phyloP scores from a whole-genome alignment of 345 rosid species.

The Sisymbrium altissimum region DNA sequence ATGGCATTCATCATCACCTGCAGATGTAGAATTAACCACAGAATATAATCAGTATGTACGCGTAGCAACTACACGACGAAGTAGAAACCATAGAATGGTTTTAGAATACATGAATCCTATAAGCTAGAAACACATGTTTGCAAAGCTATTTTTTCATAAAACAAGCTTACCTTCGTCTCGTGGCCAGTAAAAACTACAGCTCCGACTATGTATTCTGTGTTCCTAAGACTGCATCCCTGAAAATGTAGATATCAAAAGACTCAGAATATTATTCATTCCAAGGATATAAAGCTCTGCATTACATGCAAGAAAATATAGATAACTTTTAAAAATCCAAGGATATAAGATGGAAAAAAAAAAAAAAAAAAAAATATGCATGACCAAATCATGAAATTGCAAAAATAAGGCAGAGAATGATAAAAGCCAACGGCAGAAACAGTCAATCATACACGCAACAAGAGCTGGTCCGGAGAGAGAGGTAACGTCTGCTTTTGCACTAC shows the following conservation, averaged over 20 bases:
- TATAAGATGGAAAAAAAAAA: not conserved
- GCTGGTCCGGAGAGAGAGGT: slow-evolving; percentile 92
- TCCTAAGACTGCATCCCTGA: slow-evolving; percentile 99
- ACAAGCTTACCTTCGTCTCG: slow-evolving; percentile 80
- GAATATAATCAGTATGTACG: slow-evolving; percentile 13
- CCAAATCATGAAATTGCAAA: slow-evolving; percentile 14
- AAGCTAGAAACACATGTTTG: slow-evolving; percentile 24
- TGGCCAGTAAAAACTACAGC: slow-evolving; percentile 93
- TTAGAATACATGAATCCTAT: not conserved
- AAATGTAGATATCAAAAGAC: slow-evolving; percentile 16
- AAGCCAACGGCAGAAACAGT: slow-evolving; percentile 2
- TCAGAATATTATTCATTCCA: slow-evolving; percentile 13
- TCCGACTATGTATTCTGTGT: slow-evolving; percentile 86
- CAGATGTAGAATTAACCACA: slow-evolving; percentile 29
- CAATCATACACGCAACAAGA: slow-evolving; percentile 76
- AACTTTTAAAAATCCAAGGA: not conserved
- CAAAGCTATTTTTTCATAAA: slow-evolving; percentile 15
- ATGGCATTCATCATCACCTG: slow-evolving; percentile 99
- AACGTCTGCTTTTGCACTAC: slow-evolving; percentile 78
- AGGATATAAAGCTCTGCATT: not conserved
- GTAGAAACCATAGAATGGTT: slow-evolving; percentile 9
- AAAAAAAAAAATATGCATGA: not conserved
- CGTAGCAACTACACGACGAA: not conserved
- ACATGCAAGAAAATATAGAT: not conserved
- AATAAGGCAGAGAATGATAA: slow-evolving; percentile 5